A percentile compares a stretch with the other conserved stretches of the same genome.
These are phyloP conservation scores for Huntiella abstrusa DNA, from an alignment of 2,329 filamentous ascomycete species.

Conservation along the genomic window DNA sequence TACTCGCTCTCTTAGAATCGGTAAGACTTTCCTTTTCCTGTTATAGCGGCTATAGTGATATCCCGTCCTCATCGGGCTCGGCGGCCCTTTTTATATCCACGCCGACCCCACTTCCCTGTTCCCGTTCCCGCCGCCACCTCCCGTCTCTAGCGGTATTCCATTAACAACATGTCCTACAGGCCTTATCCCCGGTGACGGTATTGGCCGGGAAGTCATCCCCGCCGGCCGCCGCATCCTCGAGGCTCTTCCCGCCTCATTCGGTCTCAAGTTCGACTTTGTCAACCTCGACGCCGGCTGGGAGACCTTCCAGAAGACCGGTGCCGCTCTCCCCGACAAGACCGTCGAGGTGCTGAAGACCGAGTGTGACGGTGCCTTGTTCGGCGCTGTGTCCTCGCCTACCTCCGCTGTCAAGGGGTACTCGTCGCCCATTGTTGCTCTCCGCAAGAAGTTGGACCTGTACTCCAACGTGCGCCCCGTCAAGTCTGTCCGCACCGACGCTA, in stretches of 20 bases:
- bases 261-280: constrained; percentile 84
- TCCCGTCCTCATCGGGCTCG: not conserved
- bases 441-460: constrained; percentile 87
- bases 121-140: too few species aligned
- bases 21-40: constrained; percentile 20
- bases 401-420: constrained; percentile 88
- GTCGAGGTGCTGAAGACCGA: constrained; percentile 75
- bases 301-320: constrained; percentile 77
- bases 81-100: too few species aligned
- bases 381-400: constrained; percentile 76
- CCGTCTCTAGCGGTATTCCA: not conserved
- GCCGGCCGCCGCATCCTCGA: constrained; percentile 82
- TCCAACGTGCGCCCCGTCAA: constrained; percentile 96
- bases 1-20: constrained; percentile 38
- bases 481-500: constrained; percentile 44
- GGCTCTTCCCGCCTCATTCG: constrained; percentile 75
- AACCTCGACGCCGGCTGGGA: constrained; percentile 87
- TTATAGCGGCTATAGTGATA: not conserved
- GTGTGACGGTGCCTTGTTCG: constrained; percentile 92
- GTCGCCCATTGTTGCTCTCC: constrained; percentile 86
- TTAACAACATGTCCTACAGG: constrained; percentile 29
- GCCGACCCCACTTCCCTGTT: too few species aligned
- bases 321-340: constrained; percentile 75
- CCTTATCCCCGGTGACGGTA: constrained; percentile 94
- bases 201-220: constrained; percentile 95